Evolutionary conservation across 768 basidiomycete species (phyloP).

Genomic region (Naematelia aurantialba): DNA sequence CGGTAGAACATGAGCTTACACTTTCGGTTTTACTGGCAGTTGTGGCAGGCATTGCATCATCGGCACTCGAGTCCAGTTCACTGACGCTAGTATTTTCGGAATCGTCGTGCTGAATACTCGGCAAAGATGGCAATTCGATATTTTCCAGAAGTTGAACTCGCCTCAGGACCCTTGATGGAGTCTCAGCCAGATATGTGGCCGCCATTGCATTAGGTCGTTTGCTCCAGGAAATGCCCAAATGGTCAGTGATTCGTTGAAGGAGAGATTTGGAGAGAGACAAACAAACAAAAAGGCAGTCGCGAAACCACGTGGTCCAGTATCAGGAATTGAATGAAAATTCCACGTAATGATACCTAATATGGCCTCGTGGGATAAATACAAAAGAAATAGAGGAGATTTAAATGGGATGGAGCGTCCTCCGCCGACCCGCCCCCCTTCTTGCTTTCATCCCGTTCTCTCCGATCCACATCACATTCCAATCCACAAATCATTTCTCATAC

Average conservation of each 20-base stretch:
- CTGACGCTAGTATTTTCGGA: conserved; percentile 26
- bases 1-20: conserved; percentile 3
- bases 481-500: not conserved
- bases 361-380: conserved; percentile 2
- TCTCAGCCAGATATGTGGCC: conserved; percentile 21
- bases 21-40: conserved; percentile 3
- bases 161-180: conserved; percentile 36
- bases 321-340: too few relatives aligned
- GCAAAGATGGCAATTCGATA: conserved; percentile 42
- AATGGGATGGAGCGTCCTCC: too few relatives aligned
- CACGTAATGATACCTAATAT: too few relatives aligned
- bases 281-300: conserved; percentile 19
- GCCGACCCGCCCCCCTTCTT: too few relatives aligned
- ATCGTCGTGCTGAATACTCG: conserved; percentile 41
- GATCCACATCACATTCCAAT: too few relatives aligned
- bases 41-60: not conserved
- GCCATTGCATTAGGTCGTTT: too few relatives aligned
- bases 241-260: not conserved
- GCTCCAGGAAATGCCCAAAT: conserved; percentile 1
- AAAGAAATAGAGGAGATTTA: not conserved
- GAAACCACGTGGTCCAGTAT: not conserved
- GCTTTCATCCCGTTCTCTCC: not conserved
- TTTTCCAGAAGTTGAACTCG: conserved; percentile 38
- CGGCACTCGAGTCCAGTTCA: conserved; percentile 5
- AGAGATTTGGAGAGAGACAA: conserved; percentile 6